These are phyloP conservation scores for Penicillium verrucosum DNA, from an alignment of 2,329 filamentous ascomycete species.

Conservation along the genomic window DNA sequence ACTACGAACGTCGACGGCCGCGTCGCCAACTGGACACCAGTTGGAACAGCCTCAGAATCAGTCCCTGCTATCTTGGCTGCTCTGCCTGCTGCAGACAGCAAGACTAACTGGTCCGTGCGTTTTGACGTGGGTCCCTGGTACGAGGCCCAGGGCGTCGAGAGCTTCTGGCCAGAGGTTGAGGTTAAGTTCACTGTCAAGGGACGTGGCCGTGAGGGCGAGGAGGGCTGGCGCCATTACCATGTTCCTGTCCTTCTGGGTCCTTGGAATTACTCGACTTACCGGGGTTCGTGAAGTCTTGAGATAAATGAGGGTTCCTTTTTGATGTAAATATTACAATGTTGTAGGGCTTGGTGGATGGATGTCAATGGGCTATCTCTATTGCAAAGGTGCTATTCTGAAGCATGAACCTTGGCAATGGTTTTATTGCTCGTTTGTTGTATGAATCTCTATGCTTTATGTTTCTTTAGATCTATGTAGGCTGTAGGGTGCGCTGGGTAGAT, in stretches of 20 bases:
- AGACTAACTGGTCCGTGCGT: constrained; percentile 46
- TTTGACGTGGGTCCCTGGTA: constrained; percentile 49
- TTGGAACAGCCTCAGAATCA: constrained; percentile 20
- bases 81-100: constrained; percentile 36
- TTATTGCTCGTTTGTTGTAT: background rate
- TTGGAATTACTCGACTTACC: constrained; percentile 52
- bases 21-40: constrained; percentile 43
- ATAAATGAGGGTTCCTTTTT: background rate
- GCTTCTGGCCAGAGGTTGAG: constrained; percentile 52
- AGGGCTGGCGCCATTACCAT: constrained; percentile 50
- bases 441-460: background rate
- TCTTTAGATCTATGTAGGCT: background rate
- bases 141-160: constrained; percentile 46
- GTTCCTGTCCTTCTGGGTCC: constrained; percentile 50
- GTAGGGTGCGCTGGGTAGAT: too few relatives aligned
- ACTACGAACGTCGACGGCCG: constrained; percentile 47
- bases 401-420: background rate
- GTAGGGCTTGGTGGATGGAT: background rate
- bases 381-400: background rate
- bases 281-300: constrained; percentile 36
- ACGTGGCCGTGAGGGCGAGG: constrained; percentile 37
- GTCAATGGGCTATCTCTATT: background rate
- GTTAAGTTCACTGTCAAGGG: constrained; percentile 50
- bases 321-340: background rate
- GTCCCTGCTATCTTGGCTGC: constrained; percentile 32